A percentile compares a stretch with the other conserved stretches of the same genome.
These are phyloP conservation scores for Monosporascus sp. DNA, from an alignment of 2,329 filamentous ascomycete genomes.

Conservation along the genomic window DNA sequence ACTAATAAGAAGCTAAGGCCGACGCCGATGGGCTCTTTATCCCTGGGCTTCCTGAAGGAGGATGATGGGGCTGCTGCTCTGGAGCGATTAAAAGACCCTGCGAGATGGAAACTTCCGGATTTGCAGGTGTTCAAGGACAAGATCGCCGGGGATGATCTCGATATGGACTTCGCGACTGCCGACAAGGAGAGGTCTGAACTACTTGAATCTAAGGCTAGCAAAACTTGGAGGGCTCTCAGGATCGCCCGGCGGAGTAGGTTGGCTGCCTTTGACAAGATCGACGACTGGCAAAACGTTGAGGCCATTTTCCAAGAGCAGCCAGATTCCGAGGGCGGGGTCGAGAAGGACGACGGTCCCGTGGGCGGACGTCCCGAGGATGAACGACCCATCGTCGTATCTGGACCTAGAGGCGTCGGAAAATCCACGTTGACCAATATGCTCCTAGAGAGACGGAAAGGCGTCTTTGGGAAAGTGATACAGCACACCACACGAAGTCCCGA, in stretches of 20 bases:
- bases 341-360: constrained; percentile 29
- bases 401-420: constrained; percentile 58
- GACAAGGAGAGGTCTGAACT: constrained; percentile 50
- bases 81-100: constrained; percentile 61
- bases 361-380: constrained; percentile 39
- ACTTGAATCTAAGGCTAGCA: constrained; percentile 74
- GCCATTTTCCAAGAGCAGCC: constrained; percentile 47
- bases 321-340: constrained; percentile 26
- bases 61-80: constrained; percentile 57
- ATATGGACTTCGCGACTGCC: constrained; percentile 75
- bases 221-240: constrained; percentile 84
- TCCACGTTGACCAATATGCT: constrained; percentile 60
- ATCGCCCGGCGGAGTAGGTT: constrained; percentile 72
- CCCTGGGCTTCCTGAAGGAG: constrained; percentile 74
- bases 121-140: constrained; percentile 66
- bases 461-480: constrained; percentile 55
- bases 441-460: constrained; percentile 57
- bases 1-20: constrained; percentile 66
- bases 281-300: constrained; percentile 69
- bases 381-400: constrained; percentile 62
- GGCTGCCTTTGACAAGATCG: constrained; percentile 78
- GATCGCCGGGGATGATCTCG: constrained; percentile 76
- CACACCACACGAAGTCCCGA: constrained; percentile 49
- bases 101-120: constrained; percentile 64
- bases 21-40: constrained; percentile 65